These are phyloP conservation scores for Aegilops longissima DNA, from an alignment of 176 grass and related monocot species.

Conservation along the genomic window DNA sequence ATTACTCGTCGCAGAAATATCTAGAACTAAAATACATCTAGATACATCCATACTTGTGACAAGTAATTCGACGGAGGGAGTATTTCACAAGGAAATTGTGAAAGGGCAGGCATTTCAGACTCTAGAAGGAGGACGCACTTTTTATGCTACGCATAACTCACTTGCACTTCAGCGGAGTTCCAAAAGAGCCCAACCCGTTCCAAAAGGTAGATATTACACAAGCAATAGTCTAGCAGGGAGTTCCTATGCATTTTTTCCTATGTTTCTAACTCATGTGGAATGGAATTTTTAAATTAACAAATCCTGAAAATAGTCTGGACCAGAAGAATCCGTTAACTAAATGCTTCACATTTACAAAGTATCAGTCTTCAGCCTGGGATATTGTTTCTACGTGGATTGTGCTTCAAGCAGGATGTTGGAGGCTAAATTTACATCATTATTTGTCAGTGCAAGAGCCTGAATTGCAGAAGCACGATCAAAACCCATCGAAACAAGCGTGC, in stretches of 20 bases:
- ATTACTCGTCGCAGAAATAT: no score
- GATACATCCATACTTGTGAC: no score
- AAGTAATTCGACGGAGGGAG: no score
- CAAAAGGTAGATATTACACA: no score
- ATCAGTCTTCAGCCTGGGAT: background rate
- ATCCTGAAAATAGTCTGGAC: background rate
- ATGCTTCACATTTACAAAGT: background rate
- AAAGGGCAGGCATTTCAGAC: no score
- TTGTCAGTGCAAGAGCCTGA: constrained; percentile 63
- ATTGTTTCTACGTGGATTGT: constrained; percentile 35
- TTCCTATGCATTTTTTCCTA: background rate
- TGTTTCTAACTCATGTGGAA: background rate
- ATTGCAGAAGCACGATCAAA: constrained; percentile 74
- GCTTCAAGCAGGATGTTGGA: constrained; percentile 91
- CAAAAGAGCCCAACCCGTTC: no score
- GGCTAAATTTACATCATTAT: constrained; percentile 71
- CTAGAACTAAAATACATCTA: no score
- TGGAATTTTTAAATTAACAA: background rate
- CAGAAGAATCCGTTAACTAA: background rate
- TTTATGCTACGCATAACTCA: no score
- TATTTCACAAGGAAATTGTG: no score
- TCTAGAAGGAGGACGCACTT: no score
- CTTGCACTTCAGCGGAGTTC: no score
- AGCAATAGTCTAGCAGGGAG: background rate
- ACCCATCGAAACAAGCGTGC: constrained; percentile 77